These are phyloP conservation scores for Mycothermus thermophilus DNA, from an alignment of 495 filamentous ascomycete genomes.

Conservation along the genomic window DNA sequence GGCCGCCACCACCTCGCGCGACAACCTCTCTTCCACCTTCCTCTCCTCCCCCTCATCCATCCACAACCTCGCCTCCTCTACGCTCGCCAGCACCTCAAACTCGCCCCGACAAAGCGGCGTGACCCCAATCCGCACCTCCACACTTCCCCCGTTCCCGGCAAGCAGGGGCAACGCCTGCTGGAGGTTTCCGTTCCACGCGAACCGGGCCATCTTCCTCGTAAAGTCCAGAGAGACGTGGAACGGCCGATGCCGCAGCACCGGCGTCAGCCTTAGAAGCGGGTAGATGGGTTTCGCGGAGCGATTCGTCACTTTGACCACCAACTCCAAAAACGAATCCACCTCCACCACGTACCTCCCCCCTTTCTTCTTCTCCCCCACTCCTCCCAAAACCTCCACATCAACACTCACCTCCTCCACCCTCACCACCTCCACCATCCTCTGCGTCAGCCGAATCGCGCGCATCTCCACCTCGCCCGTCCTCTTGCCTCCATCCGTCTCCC, in stretches of 20 bases:
- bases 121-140: slow-evolving; percentile 46
- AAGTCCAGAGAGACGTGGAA: slow-evolving; percentile 67
- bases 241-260: slow-evolving; percentile 58
- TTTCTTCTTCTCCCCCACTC: slow-evolving; percentile 1
- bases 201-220: slow-evolving; percentile 45
- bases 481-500: slow-evolving; percentile 36
- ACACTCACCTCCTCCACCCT: slow-evolving; percentile 69
- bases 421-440: slow-evolving; percentile 72
- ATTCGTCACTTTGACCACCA: slow-evolving; percentile 57
- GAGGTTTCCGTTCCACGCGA: slow-evolving; percentile 72
- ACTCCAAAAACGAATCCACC: slow-evolving; percentile 57
- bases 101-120: slow-evolving; percentile 64
- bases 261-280: slow-evolving; percentile 64
- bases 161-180: slow-evolving; percentile 58
- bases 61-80: slow-evolving; percentile 60
- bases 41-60: slow-evolving; percentile 51
- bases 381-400: slow-evolving; percentile 27
- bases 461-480: slow-evolving; percentile 62
- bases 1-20: slow-evolving; percentile 13
- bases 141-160: slow-evolving; percentile 37
- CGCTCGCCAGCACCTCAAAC: slow-evolving; percentile 66
- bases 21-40: slow-evolving; percentile 43
- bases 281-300: slow-evolving; percentile 52
- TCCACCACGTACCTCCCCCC: slow-evolving; percentile 23
- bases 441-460: slow-evolving; percentile 53